A percentile compares a stretch with the other conserved stretches of the same genome.
phyloP scores from a whole-genome alignment of 1,284 basidiomycete species.

The Porogramme epimiltina region DNA sequence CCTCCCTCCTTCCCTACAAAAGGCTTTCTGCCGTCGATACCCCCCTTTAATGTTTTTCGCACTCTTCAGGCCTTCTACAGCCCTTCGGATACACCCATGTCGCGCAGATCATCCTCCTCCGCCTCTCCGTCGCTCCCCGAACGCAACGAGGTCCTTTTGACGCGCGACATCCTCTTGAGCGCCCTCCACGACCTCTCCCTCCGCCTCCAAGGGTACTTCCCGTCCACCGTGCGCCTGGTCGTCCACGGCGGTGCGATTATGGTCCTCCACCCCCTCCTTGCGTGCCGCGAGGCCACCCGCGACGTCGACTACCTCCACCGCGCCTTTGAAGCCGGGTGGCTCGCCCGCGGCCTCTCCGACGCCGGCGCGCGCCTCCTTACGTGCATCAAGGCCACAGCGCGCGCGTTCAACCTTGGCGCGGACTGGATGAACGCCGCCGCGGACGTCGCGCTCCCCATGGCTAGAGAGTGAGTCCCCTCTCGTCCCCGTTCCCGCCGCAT shows the following conservation, averaged over 20 bases:
- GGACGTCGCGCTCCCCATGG: constrained; percentile 65
- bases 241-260: constrained; percentile 71
- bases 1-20: constrained; percentile 12
- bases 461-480: constrained; percentile 62
- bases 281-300: constrained; percentile 52
- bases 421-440: constrained; percentile 78
- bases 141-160: constrained; percentile 40
- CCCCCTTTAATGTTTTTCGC: constrained; percentile 15
- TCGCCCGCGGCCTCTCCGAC: constrained; percentile 45
- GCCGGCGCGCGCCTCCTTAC: constrained; percentile 51
- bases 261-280: constrained; percentile 56
- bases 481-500: not conserved
- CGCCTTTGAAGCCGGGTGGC: constrained; percentile 57
- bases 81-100: not conserved
- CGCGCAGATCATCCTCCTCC: constrained; percentile 8
- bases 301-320: constrained; percentile 68
- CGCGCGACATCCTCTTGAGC: constrained; percentile 35
- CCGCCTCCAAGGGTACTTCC: constrained; percentile 44
- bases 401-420: constrained; percentile 48
- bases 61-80: not conserved
- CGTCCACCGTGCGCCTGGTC: constrained; percentile 53
- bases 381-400: constrained; percentile 60
- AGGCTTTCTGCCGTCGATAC: constrained; percentile 20
- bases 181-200: constrained; percentile 54
- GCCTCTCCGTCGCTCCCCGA: constrained; percentile 5